Percentiles rank a stretch among this genome's conserved stretches.
These are phyloP conservation scores for Wickerhamomyces sp. DNA, from an alignment of 1,139 yeast genomes.

Conservation along the genomic window DNA sequence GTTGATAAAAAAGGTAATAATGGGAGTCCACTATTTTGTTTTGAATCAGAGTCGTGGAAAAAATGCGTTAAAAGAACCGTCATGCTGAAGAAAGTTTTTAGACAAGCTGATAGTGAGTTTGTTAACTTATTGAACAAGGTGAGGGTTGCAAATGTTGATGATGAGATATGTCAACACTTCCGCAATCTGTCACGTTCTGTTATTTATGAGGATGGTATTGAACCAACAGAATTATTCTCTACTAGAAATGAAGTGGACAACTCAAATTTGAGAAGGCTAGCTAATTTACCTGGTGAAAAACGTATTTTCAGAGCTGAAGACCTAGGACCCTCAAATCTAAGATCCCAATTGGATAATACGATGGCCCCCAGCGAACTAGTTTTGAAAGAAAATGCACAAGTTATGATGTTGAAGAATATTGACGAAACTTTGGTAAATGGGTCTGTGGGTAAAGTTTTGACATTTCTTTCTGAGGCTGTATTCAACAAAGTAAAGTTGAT, in stretches of 20 bases:
- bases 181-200: constrained; percentile 47
- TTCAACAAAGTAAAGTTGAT: constrained; percentile 19
- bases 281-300: constrained; percentile 36
- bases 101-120: constrained; percentile 65
- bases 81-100: constrained; percentile 58
- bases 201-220: constrained; percentile 64
- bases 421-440: constrained; percentile 91
- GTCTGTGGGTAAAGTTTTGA: constrained; percentile 70
- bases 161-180: constrained; percentile 42
- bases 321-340: constrained; percentile 19
- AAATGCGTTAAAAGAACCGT: constrained; percentile 50
- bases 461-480: constrained; percentile 28
- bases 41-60: constrained; percentile 56
- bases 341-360: constrained; percentile 47
- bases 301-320: constrained; percentile 47
- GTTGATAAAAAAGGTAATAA: constrained; percentile 37
- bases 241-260: constrained; percentile 68
- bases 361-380: constrained; percentile 63
- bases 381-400: constrained; percentile 84
- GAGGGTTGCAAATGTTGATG: constrained; percentile 59
- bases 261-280: constrained; percentile 58
- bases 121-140: constrained; percentile 72
- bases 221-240: constrained; percentile 78
- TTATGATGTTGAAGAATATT: constrained; percentile 88
- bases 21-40: constrained; percentile 44